phyloP scores from a whole-genome alignment of 192 early-diverging fungal genomes.

The Coemansia sp. region DNA sequence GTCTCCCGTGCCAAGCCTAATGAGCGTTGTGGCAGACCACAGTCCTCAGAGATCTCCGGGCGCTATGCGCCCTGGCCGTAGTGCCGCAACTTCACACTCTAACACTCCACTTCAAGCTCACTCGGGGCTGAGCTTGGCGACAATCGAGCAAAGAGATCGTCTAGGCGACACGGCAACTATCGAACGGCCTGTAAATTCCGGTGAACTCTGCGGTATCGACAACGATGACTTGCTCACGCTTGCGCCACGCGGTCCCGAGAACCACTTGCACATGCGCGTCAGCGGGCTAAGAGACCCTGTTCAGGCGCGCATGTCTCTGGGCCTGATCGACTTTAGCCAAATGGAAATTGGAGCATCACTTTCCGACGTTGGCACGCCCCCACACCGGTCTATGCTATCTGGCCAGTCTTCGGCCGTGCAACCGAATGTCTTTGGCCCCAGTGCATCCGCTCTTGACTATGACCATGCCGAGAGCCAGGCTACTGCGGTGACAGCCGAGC shows the following conservation, averaged over 20 bases:
- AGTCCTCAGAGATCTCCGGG: constrained; percentile 29
- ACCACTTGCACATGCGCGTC: constrained; percentile 18
- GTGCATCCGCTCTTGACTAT: not conserved
- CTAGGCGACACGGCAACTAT: not conserved
- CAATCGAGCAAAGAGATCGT: not conserved
- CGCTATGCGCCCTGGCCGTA: not conserved
- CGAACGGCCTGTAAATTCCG: not conserved
- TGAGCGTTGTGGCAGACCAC: constrained; percentile 28
- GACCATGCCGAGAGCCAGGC: constrained; percentile 26
- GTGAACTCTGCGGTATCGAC: not conserved
- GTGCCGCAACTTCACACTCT: not conserved
- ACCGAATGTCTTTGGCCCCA: not conserved
- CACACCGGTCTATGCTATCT: constrained; percentile 2
- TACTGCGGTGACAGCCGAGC: constrained; percentile 19
- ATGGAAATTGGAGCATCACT: constrained; percentile 44
- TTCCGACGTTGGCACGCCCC: constrained; percentile 23
- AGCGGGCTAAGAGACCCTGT: constrained; percentile 28
- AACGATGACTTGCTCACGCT: constrained; percentile 14
- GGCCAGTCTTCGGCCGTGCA: not conserved
- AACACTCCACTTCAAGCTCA: not conserved
- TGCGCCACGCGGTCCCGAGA: constrained; percentile 4
- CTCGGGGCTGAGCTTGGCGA: not conserved
- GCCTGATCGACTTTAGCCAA: constrained; percentile 53
- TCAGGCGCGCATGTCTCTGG: constrained; percentile 44
- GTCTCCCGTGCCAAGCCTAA: constrained; percentile 21